phyloP scores from a whole-genome alignment of 805 yeast species.

The Maudiozyma bulderi region DNA sequence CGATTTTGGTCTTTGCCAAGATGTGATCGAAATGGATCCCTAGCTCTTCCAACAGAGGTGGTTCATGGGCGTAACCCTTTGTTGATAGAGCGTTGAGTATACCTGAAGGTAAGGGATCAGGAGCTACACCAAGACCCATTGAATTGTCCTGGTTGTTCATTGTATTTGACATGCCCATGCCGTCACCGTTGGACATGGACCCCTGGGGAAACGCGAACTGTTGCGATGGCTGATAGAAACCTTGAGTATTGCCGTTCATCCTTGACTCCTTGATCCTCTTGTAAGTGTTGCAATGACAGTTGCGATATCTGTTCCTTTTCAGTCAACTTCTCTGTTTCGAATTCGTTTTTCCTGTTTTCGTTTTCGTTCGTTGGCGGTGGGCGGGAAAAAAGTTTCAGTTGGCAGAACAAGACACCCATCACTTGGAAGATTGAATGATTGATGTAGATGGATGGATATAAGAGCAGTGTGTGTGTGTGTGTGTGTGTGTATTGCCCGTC shows the following conservation, averaged over 20 bases:
- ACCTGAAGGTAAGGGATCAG: slow-evolving; percentile 53
- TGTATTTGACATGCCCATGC: slow-evolving; percentile 21
- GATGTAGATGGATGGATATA: too few relatives aligned
- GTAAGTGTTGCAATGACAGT: neutral
- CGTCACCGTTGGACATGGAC: slow-evolving; percentile 25
- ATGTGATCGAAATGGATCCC: slow-evolving; percentile 91
- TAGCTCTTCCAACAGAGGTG: slow-evolving; percentile 81
- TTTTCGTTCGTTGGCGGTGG: too few relatives aligned
- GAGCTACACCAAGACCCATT: slow-evolving; percentile 12
- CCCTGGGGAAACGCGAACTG: slow-evolving; percentile 30
- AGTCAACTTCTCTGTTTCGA: too few relatives aligned
- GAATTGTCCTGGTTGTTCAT: neutral
- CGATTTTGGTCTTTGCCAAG: slow-evolving; percentile 73
- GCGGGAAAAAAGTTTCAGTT: too few relatives aligned
- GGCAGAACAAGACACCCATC: too few relatives aligned
- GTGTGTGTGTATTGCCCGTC: too few relatives aligned
- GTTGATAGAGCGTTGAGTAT: slow-evolving; percentile 87
- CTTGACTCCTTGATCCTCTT: neutral
- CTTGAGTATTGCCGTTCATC: neutral
- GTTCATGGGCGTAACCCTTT: slow-evolving; percentile 90
- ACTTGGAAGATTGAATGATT: too few relatives aligned
- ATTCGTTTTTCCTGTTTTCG: too few relatives aligned
- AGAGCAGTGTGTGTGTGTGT: too few relatives aligned
- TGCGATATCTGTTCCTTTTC: too few relatives aligned
- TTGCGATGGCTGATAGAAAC: slow-evolving; percentile 18